These are phyloP conservation scores for Xenoacremonium recifei DNA, from an alignment of 2,329 filamentous ascomycete species.

Conservation along the genomic window DNA sequence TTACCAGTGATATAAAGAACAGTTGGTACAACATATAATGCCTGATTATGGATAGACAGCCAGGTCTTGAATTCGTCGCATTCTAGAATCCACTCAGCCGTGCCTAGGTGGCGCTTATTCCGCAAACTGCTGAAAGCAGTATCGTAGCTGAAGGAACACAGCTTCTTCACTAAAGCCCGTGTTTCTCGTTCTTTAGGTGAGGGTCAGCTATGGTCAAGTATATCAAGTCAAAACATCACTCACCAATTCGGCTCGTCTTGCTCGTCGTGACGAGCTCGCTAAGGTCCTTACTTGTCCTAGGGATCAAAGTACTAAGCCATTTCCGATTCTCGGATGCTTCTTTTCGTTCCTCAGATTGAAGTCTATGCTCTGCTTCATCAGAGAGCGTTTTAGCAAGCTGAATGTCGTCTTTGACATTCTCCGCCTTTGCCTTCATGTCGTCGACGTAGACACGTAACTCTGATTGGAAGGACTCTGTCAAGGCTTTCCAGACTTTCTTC, in stretches of 20 bases:
- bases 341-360: constrained; percentile 6
- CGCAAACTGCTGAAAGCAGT: constrained; percentile 5
- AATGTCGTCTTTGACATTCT: constrained; percentile 7
- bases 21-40: too few relatives aligned
- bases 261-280: too few relatives aligned
- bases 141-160: constrained; percentile 8
- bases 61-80: constrained; percentile 4
- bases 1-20: constrained; percentile 14
- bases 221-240: too few relatives aligned
- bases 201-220: too few relatives aligned
- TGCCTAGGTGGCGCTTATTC: constrained; percentile 12
- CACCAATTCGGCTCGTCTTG: too few relatives aligned
- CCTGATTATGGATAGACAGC: accelerated
- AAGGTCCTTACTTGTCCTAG: not conserved
- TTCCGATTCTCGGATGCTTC: constrained; percentile 4
- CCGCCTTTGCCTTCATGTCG: constrained; percentile 3
- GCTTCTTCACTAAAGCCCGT: not conserved
- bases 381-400: constrained; percentile 5
- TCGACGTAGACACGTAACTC: constrained; percentile 11
- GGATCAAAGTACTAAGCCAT: not conserved
- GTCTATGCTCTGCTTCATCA: constrained; percentile 4
- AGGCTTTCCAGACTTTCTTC: constrained; percentile 1
- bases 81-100: constrained; percentile 8
- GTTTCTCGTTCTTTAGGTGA: too few relatives aligned
- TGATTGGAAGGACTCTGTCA: constrained; percentile 10